Evolutionary conservation across 768 basidiomycete genomes (phyloP).

Genomic region (Lentinula guzmanii): DNA sequence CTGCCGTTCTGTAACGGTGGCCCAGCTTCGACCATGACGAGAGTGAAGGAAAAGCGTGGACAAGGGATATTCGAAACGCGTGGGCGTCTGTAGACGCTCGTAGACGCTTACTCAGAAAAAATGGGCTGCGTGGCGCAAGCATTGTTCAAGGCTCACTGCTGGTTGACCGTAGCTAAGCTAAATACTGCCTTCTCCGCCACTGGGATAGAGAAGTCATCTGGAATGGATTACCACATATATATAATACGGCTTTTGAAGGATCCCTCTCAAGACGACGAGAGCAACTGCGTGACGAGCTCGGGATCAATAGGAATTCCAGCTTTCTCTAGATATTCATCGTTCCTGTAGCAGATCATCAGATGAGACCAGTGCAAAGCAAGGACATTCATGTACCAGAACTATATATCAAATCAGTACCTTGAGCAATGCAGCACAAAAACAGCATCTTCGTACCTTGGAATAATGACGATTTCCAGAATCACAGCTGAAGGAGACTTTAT

Average conservation of each 20-base stretch:
- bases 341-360: constrained; percentile 25
- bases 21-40: not conserved
- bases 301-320: constrained; percentile 38
- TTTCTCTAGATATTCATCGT: constrained; percentile 45
- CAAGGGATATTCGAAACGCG: not conserved
- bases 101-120: not conserved
- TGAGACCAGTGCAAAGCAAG: not conserved
- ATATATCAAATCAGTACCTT: not conserved
- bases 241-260: not conserved
- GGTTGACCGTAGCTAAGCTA: no score
- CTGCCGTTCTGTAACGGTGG: not conserved
- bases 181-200: no score
- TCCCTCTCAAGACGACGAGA: constrained; percentile 11
- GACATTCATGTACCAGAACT: constrained; percentile 39
- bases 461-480: constrained; percentile 92
- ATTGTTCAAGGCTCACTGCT: no score
- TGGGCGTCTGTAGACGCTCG: not conserved
- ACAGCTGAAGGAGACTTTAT: constrained; percentile 42
- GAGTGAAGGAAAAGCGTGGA: not conserved
- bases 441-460: constrained; percentile 59
- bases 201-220: no score
- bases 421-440: not conserved
- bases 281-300: constrained; percentile 35
- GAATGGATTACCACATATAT: no score
- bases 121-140: not conserved